Evolutionary conservation across 495 filamentous ascomycete species (phyloP), one percentile per base, ranked within the genome.

Genomic region (Penicillium angulare): DNA sequence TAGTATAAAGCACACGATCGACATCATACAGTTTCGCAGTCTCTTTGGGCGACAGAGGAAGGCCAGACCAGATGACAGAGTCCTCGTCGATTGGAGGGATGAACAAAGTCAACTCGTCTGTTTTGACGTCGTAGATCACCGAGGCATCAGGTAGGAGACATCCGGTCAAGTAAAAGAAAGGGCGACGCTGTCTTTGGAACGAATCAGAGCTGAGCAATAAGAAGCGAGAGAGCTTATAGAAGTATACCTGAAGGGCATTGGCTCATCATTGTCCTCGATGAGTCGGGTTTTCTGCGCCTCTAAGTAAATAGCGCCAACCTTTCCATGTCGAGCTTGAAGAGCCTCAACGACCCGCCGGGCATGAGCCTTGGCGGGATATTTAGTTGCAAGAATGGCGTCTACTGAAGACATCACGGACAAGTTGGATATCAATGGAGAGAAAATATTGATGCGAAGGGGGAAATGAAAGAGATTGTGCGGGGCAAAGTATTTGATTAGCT

Each of bases 341-440:
- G 83, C 84, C 46, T 89, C 82, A 13, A 81, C 86, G n/a, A 97
- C 91, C 56, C 83, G 83, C 55, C 82, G 79, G 33, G 87, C 88
- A 69, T 98, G 93, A 18, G 79, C 79, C 70, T 97, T 97, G 34
- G 90, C 95, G n/a, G 93, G 95, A 67, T 98, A 98, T 69, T 96
- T 96, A 40, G 83, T 86, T 53, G 75, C 63, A 15, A 85, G 65
- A 27, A 85, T 73, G 16, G 62, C 40, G 46, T 82, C 68, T n/a
- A 71, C 49, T 1, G 67, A 54, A 38, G 69, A 47, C 72, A 73
- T 73, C 17, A 34, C 54, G 57, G 18, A n/a, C 21, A 20, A 15
- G 21, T 34, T 26, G 8, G 33, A 24, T 20, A 3, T 20, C 2
- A 47, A 12, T 31, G 27, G 27, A 35, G 9, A 12, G 29, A 17